A percentile compares a stretch with the other conserved stretches of the same genome.
These are phyloP conservation scores for Paratinospora sagittata DNA, from an alignment of 164 flowering plant species.

Conservation along the genomic window DNA sequence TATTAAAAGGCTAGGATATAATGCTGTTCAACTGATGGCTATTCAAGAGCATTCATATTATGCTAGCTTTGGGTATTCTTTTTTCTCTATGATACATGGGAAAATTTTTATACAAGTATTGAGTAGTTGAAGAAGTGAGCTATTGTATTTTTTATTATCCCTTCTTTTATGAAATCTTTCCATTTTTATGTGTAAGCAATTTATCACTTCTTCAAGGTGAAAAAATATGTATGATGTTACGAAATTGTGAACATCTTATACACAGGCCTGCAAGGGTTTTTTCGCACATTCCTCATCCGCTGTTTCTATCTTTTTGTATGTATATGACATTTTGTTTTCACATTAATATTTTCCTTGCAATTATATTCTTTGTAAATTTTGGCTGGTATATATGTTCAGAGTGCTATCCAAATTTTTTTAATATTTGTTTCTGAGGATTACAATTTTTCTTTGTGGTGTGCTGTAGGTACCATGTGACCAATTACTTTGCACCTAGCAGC, in stretches of 20 bases:
- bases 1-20: conserved; percentile 89
- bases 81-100: conserved; percentile 2
- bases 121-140: too few species aligned
- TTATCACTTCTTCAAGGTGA: too few species aligned
- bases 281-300: too few species aligned
- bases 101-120: not conserved
- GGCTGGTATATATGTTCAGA: not conserved
- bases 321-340: too few species aligned
- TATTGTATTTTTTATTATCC: not conserved
- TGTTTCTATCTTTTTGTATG: too few species aligned
- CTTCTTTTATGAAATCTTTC: not conserved
- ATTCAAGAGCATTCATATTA: conserved; percentile 99
- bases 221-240: too few species aligned
- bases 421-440: not conserved
- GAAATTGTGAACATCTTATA: too few species aligned
- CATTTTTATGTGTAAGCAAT: too few species aligned
- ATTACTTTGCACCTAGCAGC: conserved; percentile 97
- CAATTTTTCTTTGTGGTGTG: conserved; percentile 14
- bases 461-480: conserved; percentile 94
- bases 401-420: not conserved
- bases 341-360: not conserved
- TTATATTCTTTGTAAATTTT: not conserved
- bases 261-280: too few species aligned
- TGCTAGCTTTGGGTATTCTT: conserved; percentile 92
- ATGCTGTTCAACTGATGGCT: conserved; percentile 99